phyloP scores from a whole-genome alignment of 805 yeast species.

The Tetrapisispora nanseiensis region DNA sequence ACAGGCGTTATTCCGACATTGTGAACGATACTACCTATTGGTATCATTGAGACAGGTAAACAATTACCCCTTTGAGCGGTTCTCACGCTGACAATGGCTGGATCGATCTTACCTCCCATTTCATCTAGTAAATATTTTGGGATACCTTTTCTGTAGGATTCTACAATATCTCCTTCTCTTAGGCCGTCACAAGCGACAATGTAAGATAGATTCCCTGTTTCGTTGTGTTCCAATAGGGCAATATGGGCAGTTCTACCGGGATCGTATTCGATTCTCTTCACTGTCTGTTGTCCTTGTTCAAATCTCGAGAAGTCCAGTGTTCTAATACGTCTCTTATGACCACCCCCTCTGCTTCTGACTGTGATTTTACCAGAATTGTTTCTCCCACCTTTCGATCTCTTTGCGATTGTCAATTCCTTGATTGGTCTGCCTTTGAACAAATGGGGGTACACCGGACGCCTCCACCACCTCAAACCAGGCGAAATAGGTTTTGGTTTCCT shows the following conservation, averaged over 20 bases:
- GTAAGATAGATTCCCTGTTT: conserved; percentile 57
- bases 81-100: conserved; percentile 78
- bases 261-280: conserved; percentile 85
- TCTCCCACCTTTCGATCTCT: conserved; percentile 75
- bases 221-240: conserved; percentile 65
- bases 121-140: conserved; percentile 63
- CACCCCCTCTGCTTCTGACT: conserved; percentile 94
- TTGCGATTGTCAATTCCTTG: conserved; percentile 61
- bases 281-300: conserved; percentile 63
- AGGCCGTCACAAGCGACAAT: conserved; percentile 87
- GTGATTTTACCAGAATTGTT: conserved; percentile 82
- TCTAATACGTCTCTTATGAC: conserved; percentile 82
- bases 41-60: conserved; percentile 83
- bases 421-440: conserved; percentile 80
- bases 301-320: conserved; percentile 66
- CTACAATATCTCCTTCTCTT: conserved; percentile 86
- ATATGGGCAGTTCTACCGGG: conserved; percentile 92
- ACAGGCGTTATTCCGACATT: conserved; percentile 68
- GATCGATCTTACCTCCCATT: conserved; percentile 89
- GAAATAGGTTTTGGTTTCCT: conserved; percentile 71
- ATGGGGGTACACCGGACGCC: conserved; percentile 78
- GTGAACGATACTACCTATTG: conserved; percentile 87
- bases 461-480: conserved; percentile 83
- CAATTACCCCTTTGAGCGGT: conserved; percentile 92
- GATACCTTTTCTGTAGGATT: conserved; percentile 81